Evolutionary conservation across 768 basidiomycete genomes (phyloP).

Genomic region (Leccinum sublutescens): DNA sequence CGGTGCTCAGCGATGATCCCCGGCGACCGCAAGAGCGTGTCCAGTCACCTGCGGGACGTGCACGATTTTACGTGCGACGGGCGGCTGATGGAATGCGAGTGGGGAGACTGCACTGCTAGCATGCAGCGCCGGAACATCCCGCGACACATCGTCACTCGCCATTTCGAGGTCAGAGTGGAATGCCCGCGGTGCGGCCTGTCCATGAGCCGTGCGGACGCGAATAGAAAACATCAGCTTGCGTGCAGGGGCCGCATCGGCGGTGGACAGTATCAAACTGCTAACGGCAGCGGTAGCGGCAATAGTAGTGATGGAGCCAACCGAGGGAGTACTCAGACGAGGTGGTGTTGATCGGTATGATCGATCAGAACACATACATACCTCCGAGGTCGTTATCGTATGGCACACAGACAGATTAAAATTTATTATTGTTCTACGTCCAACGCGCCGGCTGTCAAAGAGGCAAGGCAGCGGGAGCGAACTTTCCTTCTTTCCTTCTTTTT

Average conservation of each 20-base stretch:
- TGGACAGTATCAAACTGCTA: not conserved
- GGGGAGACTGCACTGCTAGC: constrained; percentile 11
- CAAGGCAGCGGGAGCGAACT: not conserved
- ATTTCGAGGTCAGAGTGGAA: constrained; percentile 23
- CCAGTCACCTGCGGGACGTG: constrained; percentile 19
- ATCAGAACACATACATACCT: not conserved
- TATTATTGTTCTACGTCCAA: not conserved
- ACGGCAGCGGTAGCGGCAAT: not conserved
- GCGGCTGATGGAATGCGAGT: constrained; percentile 11
- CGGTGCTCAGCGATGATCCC: constrained; percentile 15
- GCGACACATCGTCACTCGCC: constrained; percentile 25
- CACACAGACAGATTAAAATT: not conserved
- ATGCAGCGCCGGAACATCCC: constrained; percentile 30
- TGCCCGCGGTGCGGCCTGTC: constrained; percentile 16
- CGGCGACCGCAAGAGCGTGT: constrained; percentile 20
- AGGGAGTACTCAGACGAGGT: not conserved
- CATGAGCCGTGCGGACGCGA: constrained; percentile 25
- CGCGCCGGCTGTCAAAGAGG: no score
- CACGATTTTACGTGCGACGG: constrained; percentile 24
- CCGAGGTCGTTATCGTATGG: not conserved
- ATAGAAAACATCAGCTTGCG: constrained; percentile 18
- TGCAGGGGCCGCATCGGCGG: constrained; percentile 8
- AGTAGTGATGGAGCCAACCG: not conserved
- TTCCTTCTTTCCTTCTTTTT: not conserved
- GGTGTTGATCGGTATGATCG: not conserved